phyloP scores from a whole-genome alignment of 441 rosid genomes.

The Erodium moschatum region DNA sequence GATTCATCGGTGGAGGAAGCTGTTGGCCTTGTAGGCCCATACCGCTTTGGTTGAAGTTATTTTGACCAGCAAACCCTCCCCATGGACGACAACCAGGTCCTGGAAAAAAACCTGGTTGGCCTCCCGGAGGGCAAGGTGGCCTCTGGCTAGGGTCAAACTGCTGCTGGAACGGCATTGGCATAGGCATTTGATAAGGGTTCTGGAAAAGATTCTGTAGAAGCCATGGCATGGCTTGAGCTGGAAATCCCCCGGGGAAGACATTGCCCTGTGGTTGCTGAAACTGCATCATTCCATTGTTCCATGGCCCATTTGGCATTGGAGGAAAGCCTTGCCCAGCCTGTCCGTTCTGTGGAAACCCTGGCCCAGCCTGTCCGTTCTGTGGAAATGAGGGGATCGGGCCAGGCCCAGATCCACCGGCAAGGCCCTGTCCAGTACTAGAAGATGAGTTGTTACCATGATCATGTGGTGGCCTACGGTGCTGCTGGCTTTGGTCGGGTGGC shows the following conservation, averaged over 20 bases:
- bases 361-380: background rate
- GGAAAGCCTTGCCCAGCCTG: constrained; percentile 26
- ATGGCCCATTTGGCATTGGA: constrained; percentile 28
- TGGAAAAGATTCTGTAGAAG: constrained; percentile 39
- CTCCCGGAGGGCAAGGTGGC: constrained; percentile 32
- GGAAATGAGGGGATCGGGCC: background rate
- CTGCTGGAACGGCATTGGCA: constrained; percentile 46
- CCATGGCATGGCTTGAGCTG: constrained; percentile 38
- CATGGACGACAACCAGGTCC: constrained; percentile 40
- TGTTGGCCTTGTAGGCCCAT: constrained; percentile 36
- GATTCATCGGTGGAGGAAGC: constrained; percentile 23
- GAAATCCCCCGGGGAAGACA: constrained; percentile 31
- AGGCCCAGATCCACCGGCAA: constrained; percentile 19
- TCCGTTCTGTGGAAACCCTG: constrained; percentile 26
- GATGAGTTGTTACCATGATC: constrained; percentile 28
- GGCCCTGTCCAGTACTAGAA: constrained; percentile 26
- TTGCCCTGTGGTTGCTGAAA: constrained; percentile 26
- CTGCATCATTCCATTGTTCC: constrained; percentile 30
- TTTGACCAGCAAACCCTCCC: constrained; percentile 44
- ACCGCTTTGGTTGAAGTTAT: constrained; percentile 46
- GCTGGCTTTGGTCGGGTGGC: constrained; percentile 25
- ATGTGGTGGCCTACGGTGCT: constrained; percentile 21
- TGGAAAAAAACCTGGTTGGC: constrained; percentile 30
- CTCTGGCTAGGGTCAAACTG: constrained; percentile 44
- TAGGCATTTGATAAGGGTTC: constrained; percentile 41